phyloP scores from a whole-genome alignment of 768 basidiomycete species.

The Peribolospora kevripleyi region DNA sequence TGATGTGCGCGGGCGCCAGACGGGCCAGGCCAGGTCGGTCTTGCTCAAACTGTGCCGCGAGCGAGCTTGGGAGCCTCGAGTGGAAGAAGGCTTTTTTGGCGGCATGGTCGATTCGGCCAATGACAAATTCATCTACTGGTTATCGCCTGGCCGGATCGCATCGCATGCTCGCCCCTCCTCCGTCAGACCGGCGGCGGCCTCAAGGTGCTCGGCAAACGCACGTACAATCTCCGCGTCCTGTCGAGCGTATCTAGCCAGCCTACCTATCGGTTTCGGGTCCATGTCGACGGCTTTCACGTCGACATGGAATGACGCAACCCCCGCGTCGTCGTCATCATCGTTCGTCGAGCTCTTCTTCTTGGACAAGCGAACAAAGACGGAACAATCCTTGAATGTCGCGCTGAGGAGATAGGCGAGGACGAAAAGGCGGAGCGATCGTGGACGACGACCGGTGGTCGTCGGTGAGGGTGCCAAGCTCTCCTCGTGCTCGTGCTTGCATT shows the following conservation, averaged over 20 bases:
- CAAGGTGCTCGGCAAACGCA: background rate
- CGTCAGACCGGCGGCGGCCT: background rate
- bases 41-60: no score
- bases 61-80: no score
- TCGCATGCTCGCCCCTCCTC: no score
- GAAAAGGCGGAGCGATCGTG: conserved; percentile 33
- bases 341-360: background rate
- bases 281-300: conserved; percentile 56
- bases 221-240: conserved; percentile 44
- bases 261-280: conserved; percentile 47
- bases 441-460: conserved; percentile 1
- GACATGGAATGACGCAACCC: conserved; percentile 5
- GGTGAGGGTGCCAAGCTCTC: background rate
- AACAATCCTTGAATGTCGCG: conserved; percentile 93
- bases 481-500: conserved; percentile 12
- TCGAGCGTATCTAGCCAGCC: conserved; percentile 43
- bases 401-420: conserved; percentile 58
- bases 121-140: no score
- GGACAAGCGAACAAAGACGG: conserved; percentile 31
- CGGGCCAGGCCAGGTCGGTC: no score
- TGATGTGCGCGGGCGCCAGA: no score
- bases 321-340: conserved; percentile 4
- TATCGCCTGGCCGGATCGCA: no score
- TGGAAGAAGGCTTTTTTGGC: no score
- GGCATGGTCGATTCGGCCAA: no score